Percentiles rank a stretch among this genome's conserved stretches.
phyloP scores from a whole-genome alignment of 768 basidiomycete genomes.

The Pilatotrama ljubarskyi region DNA sequence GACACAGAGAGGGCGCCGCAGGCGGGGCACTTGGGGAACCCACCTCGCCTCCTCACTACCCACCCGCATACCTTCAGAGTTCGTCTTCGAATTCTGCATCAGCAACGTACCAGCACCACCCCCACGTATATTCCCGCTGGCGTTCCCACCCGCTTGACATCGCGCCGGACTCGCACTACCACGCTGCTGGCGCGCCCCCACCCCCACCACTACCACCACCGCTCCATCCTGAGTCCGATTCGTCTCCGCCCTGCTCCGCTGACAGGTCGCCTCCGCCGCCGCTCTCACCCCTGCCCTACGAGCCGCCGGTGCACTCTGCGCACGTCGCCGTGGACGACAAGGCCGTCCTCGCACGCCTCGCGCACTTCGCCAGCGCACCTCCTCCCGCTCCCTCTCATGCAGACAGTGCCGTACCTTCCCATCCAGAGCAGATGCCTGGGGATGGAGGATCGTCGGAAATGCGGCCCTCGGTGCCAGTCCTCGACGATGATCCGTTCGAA shows the following conservation, averaged over 20 bases:
- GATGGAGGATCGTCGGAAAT: conserved; percentile 13
- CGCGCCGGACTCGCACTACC: conserved; percentile 1
- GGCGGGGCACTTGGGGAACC: not conserved
- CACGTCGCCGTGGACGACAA: conserved; percentile 42
- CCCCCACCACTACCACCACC: not conserved
- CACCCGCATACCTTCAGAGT: conserved; percentile 13
- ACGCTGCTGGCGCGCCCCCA: not conserved
- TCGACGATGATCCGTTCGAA: conserved; percentile 28
- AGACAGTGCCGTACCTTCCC: not conserved
- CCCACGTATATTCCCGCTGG: conserved; percentile 1
- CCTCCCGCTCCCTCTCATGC: not conserved
- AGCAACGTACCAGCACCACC: not conserved
- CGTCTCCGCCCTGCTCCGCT: not conserved
- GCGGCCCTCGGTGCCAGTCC: conserved; percentile 19
- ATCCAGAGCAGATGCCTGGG: not conserved
- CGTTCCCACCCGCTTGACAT: conserved; percentile 13
- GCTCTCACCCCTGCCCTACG: conserved; percentile 8
- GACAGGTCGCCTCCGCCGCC: not conserved
- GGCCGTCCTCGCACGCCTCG: conserved; percentile 34
- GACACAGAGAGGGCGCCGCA: not conserved
- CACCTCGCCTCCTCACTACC: not conserved
- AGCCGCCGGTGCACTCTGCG: conserved; percentile 22
- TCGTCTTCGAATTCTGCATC: not conserved
- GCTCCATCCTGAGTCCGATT: not conserved
- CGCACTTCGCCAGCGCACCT: conserved; percentile 30